A percentile compares a stretch with the other conserved stretches of the same genome.
Conservation (phyloP, 768 basidiomycete genomes). For the Psilocybe sp. region DNA sequence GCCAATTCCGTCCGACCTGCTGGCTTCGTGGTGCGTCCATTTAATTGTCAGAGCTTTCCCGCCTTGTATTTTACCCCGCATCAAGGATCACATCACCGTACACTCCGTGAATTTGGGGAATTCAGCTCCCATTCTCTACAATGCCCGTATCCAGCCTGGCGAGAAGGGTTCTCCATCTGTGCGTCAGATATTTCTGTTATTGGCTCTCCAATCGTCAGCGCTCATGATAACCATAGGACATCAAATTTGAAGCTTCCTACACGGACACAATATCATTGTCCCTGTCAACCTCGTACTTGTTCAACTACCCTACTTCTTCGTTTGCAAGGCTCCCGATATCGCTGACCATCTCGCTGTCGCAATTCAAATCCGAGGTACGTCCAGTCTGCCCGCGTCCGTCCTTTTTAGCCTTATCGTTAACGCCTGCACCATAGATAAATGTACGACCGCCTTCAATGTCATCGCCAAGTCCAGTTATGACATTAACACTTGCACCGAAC, state of each 20-base stretch:
- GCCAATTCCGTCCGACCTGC: constrained; percentile 75
- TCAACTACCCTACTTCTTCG: constrained; percentile 80
- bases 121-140: constrained; percentile 74
- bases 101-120: constrained; percentile 82
- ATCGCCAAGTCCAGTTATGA: constrained; percentile 56
- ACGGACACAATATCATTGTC: constrained; percentile 81
- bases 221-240: constrained; percentile 45
- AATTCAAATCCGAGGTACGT: constrained; percentile 68
- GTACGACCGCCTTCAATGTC: constrained; percentile 58
- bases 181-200: constrained; percentile 4
- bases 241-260: constrained; percentile 83
- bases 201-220: constrained; percentile 4
- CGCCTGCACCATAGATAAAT: constrained; percentile 43
- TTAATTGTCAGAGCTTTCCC: not conserved
- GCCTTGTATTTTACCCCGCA: constrained; percentile 1
- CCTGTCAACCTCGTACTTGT: constrained; percentile 77
- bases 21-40: constrained; percentile 56
- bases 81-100: constrained; percentile 81
- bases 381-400: too few species aligned
- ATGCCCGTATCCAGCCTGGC: constrained; percentile 50
- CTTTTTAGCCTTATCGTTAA: not conserved
- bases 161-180: constrained; percentile 18
- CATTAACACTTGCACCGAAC: constrained; percentile 76
- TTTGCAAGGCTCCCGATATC: constrained; percentile 84
- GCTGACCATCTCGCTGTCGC: constrained; percentile 72